These are phyloP conservation scores for Kwoniella mangroviensis DNA, from an alignment of 768 basidiomycete species.

Conservation along the genomic window DNA sequence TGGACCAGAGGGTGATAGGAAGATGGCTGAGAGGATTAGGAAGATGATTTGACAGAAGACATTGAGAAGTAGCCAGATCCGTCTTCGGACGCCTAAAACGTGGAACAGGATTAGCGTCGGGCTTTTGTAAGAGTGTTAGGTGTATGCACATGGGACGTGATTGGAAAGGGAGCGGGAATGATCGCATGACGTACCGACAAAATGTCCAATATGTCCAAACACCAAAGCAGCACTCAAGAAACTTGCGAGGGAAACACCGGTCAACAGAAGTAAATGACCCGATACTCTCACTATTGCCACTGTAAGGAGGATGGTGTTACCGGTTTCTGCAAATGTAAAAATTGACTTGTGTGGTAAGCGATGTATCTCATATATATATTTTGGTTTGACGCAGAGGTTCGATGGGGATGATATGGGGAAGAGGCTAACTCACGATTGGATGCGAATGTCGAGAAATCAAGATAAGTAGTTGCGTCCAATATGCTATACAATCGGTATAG, in stretches of 20 bases:
- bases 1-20: constrained; percentile 34
- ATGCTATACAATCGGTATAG: constrained; percentile 12
- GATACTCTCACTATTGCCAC: constrained; percentile 36
- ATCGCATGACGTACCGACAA: constrained; percentile 31
- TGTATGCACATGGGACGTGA: not conserved
- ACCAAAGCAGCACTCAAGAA: constrained; percentile 40
- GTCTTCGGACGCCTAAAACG: constrained; percentile 36
- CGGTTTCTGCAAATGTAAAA: constrained; percentile 32
- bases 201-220: constrained; percentile 48
- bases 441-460: constrained; percentile 49
- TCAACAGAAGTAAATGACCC: constrained; percentile 30
- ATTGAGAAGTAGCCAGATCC: constrained; percentile 41
- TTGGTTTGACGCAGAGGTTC: too few relatives aligned
- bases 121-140: not conserved
- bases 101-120: not conserved
- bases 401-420: too few relatives aligned
- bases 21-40: constrained; percentile 34
- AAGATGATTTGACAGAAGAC: constrained; percentile 32
- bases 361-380: too few relatives aligned
- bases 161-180: not conserved
- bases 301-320: constrained; percentile 49
- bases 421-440: constrained; percentile 40
- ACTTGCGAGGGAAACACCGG: constrained; percentile 41
- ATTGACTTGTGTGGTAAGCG: too few relatives aligned
- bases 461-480: constrained; percentile 51